Conservation (phyloP, 2,329 filamentous ascomycete species). For the Claviceps sp. region DNA sequence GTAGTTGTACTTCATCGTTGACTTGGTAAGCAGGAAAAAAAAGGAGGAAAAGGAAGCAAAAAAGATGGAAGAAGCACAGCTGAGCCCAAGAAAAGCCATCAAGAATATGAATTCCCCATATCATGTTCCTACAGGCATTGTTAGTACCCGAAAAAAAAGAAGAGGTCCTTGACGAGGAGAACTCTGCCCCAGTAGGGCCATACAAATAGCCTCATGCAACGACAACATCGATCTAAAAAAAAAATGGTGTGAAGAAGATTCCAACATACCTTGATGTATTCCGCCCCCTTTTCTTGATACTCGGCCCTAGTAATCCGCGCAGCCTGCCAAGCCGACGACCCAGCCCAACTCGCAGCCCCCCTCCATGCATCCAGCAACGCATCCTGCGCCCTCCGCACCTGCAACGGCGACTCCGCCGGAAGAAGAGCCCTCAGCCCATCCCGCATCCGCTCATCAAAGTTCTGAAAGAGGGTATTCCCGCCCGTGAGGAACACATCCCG, state of each 20-base stretch:
- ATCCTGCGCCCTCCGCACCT: constrained; percentile 60
- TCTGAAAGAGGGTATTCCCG: constrained; percentile 76
- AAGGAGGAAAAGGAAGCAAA: neutral
- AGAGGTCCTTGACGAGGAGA: neutral
- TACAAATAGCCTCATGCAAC: no score
- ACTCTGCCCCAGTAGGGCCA: no score
- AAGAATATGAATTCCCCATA: constrained; percentile 47
- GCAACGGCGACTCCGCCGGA: constrained; percentile 53
- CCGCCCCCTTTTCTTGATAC: constrained; percentile 80
- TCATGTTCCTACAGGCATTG: constrained; percentile 42
- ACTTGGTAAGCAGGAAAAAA: neutral
- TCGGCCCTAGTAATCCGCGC: constrained; percentile 67
- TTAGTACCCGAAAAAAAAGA: neutral
- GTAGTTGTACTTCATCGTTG: neutral
- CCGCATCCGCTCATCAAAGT: constrained; percentile 71
- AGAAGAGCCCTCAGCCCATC: constrained; percentile 60
- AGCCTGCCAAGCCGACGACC: constrained; percentile 42
- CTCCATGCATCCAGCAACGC: constrained; percentile 82
- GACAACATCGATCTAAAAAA: neutral
- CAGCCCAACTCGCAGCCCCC: constrained; percentile 78
- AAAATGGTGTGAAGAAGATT: neutral
- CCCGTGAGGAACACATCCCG: constrained; percentile 87
- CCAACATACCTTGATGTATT: constrained; percentile 70
- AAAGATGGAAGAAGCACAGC: neutral
- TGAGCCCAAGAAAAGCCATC: constrained; percentile 5